phyloP scores from a whole-genome alignment of 2,329 filamentous ascomycete species.

The Albifimbria verrucaria region DNA sequence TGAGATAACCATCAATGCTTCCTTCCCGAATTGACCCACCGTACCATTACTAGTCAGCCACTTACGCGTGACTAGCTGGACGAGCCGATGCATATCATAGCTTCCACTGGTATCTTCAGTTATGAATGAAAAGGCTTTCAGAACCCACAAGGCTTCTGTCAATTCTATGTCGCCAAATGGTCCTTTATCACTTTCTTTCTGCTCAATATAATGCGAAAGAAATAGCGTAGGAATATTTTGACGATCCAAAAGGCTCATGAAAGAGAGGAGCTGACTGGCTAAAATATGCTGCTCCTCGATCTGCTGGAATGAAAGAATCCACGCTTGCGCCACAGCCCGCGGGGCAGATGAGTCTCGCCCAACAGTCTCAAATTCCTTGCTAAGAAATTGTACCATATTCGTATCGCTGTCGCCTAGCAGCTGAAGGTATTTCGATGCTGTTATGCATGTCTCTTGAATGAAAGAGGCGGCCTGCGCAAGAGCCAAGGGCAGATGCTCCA shows the following conservation, averaged over 20 bases:
- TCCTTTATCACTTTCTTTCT: neutral
- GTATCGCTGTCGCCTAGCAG: slow-evolving; percentile 22
- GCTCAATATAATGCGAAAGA: neutral
- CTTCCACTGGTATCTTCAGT: neutral
- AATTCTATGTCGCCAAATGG: neutral
- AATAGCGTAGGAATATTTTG: slow-evolving; percentile 2
- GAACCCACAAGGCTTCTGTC: neutral
- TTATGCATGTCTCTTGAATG: slow-evolving; percentile 24
- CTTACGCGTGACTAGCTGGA: slow-evolving; percentile 7
- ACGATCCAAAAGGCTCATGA: slow-evolving; percentile 8
- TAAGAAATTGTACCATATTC: slow-evolving; percentile 19
- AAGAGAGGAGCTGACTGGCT: slow-evolving; percentile 11
- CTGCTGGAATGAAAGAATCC: slow-evolving; percentile 28
- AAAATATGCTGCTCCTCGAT: slow-evolving; percentile 20
- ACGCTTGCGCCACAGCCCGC: slow-evolving; percentile 24
- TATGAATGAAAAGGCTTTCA: neutral
- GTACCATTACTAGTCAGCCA: slow-evolving; percentile 5
- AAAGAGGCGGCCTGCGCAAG: slow-evolving; percentile 30
- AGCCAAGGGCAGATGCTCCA: slow-evolving; percentile 30
- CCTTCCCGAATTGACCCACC: neutral
- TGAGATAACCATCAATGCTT: slow-evolving; percentile 12
- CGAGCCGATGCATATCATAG: slow-evolving; percentile 12
- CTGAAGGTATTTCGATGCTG: slow-evolving; percentile 21
- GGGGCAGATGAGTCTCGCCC: slow-evolving; percentile 22
- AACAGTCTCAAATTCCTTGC: slow-evolving; percentile 24